A percentile compares a stretch with the other conserved stretches of the same genome.
These are phyloP conservation scores for Metschnikowia colocasiae DNA, from an alignment of 805 yeast species.

Conservation along the genomic window DNA sequence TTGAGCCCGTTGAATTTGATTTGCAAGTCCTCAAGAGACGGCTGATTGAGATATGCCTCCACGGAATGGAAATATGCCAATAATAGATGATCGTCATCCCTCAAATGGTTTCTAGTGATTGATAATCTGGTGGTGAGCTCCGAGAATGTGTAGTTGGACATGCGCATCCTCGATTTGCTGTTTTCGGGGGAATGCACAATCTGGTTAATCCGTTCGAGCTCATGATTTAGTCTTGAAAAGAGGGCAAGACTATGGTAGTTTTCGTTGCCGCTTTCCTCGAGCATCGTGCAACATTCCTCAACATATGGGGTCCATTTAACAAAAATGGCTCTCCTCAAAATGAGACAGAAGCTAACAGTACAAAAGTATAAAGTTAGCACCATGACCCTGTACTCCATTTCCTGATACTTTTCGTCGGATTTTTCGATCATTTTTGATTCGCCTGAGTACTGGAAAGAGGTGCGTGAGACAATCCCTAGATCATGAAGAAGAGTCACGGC, in stretches of 20 bases:
- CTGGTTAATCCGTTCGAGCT: conserved; percentile 59
- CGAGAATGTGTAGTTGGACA: conserved; percentile 37
- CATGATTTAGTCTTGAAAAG: conserved; percentile 55
- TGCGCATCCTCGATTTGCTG: conserved; percentile 21
- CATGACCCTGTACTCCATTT: conserved; percentile 47
- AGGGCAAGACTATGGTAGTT: conserved; percentile 46
- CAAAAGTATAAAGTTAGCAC: conserved; percentile 58
- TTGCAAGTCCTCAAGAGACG: conserved; percentile 30
- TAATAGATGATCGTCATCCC: conserved; percentile 36
- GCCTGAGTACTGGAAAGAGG: conserved; percentile 22
- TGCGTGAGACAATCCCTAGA: conserved; percentile 62
- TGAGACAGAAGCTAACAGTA: conserved; percentile 60
- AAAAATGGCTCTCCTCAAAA: conserved; percentile 59
- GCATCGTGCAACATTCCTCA: conserved; percentile 53
- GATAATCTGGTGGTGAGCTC: conserved; percentile 51
- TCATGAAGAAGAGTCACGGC: conserved; percentile 71
- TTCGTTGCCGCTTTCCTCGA: conserved; percentile 37
- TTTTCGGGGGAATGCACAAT: conserved; percentile 40
- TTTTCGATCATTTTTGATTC: conserved; percentile 10
- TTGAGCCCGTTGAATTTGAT: conserved; percentile 5
- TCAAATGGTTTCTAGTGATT: conserved; percentile 36
- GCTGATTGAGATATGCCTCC: conserved; percentile 65
- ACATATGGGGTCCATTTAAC: conserved; percentile 64
- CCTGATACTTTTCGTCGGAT: conserved; percentile 18
- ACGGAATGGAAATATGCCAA: conserved; percentile 57